phyloP scores from a whole-genome alignment of 768 basidiomycete genomes.

The Psilocybe cubensis region DNA sequence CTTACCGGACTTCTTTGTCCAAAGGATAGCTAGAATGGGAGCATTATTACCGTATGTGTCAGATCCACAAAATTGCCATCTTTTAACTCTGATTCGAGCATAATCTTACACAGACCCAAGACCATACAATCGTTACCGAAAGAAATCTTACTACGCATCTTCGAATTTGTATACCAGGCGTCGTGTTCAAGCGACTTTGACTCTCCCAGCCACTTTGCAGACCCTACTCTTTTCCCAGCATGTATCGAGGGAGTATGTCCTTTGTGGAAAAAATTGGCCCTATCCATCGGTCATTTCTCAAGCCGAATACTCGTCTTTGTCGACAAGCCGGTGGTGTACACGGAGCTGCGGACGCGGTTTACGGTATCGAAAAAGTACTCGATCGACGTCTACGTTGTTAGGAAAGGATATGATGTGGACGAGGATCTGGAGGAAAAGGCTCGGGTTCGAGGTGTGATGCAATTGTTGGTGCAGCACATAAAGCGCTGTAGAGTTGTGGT shows the following conservation, averaged over 20 bases:
- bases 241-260: slow-evolving; percentile 14
- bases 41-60: background rate
- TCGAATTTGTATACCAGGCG: slow-evolving; percentile 13
- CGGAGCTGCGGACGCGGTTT: slow-evolving; percentile 5
- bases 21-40: background rate
- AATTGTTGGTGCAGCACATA: slow-evolving; percentile 9
- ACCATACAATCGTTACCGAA: slow-evolving; percentile 12
- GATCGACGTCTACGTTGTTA: slow-evolving; percentile 17
- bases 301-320: slow-evolving; percentile 14
- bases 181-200: slow-evolving; percentile 9
- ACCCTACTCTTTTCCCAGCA: slow-evolving; percentile 14
- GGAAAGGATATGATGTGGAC: slow-evolving; percentile 6
- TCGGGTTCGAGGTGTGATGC: slow-evolving; percentile 2
- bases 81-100: background rate
- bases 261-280: slow-evolving; percentile 11
- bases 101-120: background rate
- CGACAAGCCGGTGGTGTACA: slow-evolving; percentile 7
- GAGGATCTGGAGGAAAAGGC: slow-evolving; percentile 11
- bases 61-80: background rate
- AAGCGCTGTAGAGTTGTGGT: slow-evolving; percentile 17
- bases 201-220: slow-evolving; percentile 1
- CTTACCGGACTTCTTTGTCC: too few relatives aligned
- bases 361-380: background rate
- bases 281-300: slow-evolving; percentile 10
- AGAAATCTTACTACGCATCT: slow-evolving; percentile 15